Percentiles rank a stretch among this genome's conserved stretches.
phyloP scores from a whole-genome alignment of 2,329 filamentous ascomycete genomes.

The Apiospora arundinis region DNA sequence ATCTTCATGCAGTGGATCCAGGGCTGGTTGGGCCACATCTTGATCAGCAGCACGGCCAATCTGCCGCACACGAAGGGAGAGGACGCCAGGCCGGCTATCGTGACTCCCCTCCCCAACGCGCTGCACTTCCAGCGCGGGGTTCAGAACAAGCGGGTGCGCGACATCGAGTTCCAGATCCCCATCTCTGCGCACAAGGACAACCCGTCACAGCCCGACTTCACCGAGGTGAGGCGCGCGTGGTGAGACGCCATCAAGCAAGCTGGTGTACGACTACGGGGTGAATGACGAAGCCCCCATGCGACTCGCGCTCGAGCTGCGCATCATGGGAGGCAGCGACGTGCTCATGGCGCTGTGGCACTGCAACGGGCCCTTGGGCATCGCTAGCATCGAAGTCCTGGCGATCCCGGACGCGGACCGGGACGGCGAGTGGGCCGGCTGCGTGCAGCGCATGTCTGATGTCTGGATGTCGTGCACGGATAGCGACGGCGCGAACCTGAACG shows the following conservation, averaged over 20 bases:
- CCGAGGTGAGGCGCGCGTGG: conserved; percentile 52
- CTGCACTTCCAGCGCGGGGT: conserved; percentile 55
- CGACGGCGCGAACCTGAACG: conserved; percentile 41
- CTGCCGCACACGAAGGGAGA: conserved; percentile 30
- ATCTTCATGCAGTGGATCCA: conserved; percentile 42
- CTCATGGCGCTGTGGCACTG: conserved; percentile 52
- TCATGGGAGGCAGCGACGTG: conserved; percentile 49
- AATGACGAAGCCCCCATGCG: conserved; percentile 44
- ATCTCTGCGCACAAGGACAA: conserved; percentile 42
- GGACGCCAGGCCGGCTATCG: conserved; percentile 39
- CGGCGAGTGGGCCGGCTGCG: conserved; percentile 46
- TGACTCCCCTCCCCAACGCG: conserved; percentile 50
- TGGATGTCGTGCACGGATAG: conserved; percentile 47
- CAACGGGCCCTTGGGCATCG: conserved; percentile 46
- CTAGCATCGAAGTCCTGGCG: conserved; percentile 50
- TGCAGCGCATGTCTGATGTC: conserved; percentile 47
- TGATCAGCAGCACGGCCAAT: conserved; percentile 28
- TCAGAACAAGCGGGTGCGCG: conserved; percentile 53
- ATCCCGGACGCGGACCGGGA: conserved; percentile 44
- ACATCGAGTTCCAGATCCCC: conserved; percentile 53
- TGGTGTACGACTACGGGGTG: conserved; percentile 45
- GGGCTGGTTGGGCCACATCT: conserved; percentile 6
- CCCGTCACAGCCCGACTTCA: conserved; percentile 46
- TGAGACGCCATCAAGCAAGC: conserved; percentile 54
- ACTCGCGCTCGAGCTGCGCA: conserved; percentile 51